These are phyloP conservation scores for Kalmanozyma brasiliensis DNA, from an alignment of 1,284 basidiomycete genomes.

Conservation along the genomic window DNA sequence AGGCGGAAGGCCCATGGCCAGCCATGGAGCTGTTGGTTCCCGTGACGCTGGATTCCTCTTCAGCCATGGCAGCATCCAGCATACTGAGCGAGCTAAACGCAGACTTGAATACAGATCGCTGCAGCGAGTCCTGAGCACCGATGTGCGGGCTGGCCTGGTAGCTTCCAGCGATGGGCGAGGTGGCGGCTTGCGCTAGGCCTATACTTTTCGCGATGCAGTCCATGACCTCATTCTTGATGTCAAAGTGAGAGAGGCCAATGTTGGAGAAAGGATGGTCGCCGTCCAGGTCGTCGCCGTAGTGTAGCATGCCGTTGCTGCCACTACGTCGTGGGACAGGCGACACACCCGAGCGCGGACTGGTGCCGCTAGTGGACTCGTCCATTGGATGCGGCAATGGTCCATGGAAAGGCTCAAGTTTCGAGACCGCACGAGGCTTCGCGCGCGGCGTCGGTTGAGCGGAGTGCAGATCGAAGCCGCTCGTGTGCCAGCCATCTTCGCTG, in stretches of 20 bases:
- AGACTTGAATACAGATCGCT: conserved; percentile 73
- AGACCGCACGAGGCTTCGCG: conserved; percentile 33
- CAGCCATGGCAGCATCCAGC: conserved; percentile 69
- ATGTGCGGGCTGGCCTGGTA: conserved; percentile 65
- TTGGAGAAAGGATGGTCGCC: conserved; percentile 30
- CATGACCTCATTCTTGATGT: conserved; percentile 93
- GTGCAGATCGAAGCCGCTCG: conserved; percentile 27
- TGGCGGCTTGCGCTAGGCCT: conserved; percentile 82
- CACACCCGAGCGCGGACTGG: conserved; percentile 21
- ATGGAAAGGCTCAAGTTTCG: conserved; percentile 42
- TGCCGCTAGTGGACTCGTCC: conserved; percentile 27
- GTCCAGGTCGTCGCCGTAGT: conserved; percentile 11
- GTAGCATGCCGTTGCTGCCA: conserved; percentile 9
- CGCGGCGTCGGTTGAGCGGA: conserved; percentile 46
- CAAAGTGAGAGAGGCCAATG: conserved; percentile 75
- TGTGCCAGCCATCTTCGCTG: conserved; percentile 39
- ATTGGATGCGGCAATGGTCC: conserved; percentile 40
- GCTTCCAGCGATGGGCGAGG: conserved; percentile 61
- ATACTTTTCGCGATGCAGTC: conserved; percentile 97
- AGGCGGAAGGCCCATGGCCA: conserved; percentile 36
- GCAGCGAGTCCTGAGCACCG: conserved; percentile 44
- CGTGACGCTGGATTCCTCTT: conserved; percentile 57
- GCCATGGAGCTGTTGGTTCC: conserved; percentile 50
- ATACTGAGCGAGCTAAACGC: conserved; percentile 86
- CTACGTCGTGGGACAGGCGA: conserved; percentile 23